Evolutionary conservation across 768 basidiomycete genomes (phyloP).

Genomic region (Candolleomyces efflorescens): DNA sequence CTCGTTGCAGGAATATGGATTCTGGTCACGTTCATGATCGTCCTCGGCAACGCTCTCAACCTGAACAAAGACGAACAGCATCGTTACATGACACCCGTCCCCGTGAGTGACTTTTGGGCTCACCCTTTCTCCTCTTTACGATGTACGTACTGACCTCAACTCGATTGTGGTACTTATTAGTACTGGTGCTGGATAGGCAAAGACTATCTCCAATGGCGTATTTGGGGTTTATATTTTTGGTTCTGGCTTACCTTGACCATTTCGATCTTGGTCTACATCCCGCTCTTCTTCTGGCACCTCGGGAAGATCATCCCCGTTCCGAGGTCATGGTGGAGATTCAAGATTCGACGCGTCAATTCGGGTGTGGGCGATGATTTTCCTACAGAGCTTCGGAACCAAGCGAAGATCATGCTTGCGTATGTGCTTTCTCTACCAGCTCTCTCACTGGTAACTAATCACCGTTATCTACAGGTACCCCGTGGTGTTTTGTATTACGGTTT

Average conservation of each 20-base stretch:
- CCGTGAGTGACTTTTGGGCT: slow-evolving; percentile 20
- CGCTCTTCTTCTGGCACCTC: slow-evolving; percentile 33
- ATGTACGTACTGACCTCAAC: no score
- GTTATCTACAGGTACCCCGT: slow-evolving; percentile 31
- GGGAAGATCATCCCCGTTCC: slow-evolving; percentile 29
- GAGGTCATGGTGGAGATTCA: slow-evolving; percentile 30
- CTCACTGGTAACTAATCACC: no score
- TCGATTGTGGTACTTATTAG: no score
- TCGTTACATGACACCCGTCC: slow-evolving; percentile 29
- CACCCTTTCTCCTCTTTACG: no score
- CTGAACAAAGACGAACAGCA: slow-evolving; percentile 6
- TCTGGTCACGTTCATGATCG: slow-evolving; percentile 29
- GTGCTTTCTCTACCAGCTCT: no score
- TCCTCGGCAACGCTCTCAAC: slow-evolving; percentile 23
- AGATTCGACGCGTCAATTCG: slow-evolving; percentile 10
- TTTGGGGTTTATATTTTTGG: slow-evolving; percentile 42
- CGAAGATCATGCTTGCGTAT: background rate
- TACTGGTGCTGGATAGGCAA: slow-evolving; percentile 44
- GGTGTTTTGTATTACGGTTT: slow-evolving; percentile 31
- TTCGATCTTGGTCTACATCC: slow-evolving; percentile 30
- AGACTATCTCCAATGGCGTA: slow-evolving; percentile 22
- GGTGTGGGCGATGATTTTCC: slow-evolving; percentile 9
- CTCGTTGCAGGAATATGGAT: slow-evolving; percentile 28
- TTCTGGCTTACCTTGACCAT: slow-evolving; percentile 36
- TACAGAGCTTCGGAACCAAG: slow-evolving; percentile 12